Base-by-base conservation (phyloP, 208 protist genomes). In the Leishmania mexicana region DNA sequence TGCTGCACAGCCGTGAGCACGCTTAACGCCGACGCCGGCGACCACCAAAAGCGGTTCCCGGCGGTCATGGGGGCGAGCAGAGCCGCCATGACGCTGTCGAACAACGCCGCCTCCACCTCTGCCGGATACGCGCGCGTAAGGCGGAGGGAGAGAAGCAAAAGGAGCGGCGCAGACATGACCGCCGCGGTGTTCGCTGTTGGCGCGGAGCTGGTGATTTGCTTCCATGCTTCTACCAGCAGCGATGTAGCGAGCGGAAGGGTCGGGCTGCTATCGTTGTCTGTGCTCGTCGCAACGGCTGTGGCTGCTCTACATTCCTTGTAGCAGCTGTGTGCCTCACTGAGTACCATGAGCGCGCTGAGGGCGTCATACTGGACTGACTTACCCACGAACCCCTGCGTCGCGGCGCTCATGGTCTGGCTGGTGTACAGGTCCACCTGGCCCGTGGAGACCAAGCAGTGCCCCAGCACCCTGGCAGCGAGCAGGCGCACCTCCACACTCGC, bases 221-320 rank as follows among this genome's bases (percentile, higher is more conserved):
- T 70, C 83, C 83, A 79, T 70, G 86, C 76, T 54, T 90, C 84
- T 19, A 88, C 77, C 15, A 93, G 75, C 76, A 94, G 83, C 42
- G 89, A 94, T 58, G 88, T 87, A 40, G 87, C 91, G 49, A 96
- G 91, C 4, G 89, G 88, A 67, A 90, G 86, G 17, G 84, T 87
- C 77, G 81, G 76, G 17, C 76, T 78, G 5, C 76, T 72, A 28
- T 54, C 58, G 21, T 54, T 57, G n/a, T 75, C 78, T 40, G 28
- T 42, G 51, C 38, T 68, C n/a, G 5, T 71, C 19, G 0, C 60
- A 3, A 45, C 5, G 1, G 51, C 67, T 19, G 72, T 49, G 11
- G 79, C 54, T 53, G 42, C 58, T 8, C 28, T 31, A 17, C 28
- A 60, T 8, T 77, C 72, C 10, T 47, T 68, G 53, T 76, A 72